A percentile compares a stretch with the other conserved stretches of the same genome.
phyloP scores from a whole-genome alignment of 208 protist species.

The Novymonas esmeraldas region DNA sequence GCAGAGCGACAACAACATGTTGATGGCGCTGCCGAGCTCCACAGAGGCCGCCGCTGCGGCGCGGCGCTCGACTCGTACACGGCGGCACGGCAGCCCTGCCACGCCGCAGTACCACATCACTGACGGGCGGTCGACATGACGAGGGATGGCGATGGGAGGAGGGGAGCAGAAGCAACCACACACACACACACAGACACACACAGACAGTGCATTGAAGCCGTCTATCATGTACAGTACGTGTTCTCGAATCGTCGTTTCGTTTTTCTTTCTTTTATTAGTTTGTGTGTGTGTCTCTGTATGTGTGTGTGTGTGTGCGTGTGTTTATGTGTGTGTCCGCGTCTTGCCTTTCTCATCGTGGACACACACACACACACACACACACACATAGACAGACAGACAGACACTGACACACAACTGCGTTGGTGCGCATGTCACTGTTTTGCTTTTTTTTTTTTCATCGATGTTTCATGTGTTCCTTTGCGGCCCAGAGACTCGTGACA shows the following conservation, averaged over 20 bases:
- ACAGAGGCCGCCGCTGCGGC: background rate
- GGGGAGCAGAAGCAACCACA: background rate
- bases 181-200: background rate
- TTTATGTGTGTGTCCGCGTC: background rate
- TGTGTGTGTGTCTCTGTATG: background rate
- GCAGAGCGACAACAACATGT: slow-evolving; percentile 83
- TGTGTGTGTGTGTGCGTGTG: background rate
- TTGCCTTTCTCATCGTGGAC: background rate
- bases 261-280: background rate
- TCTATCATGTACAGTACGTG: too few species aligned
- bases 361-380: background rate
- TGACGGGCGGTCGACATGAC: background rate
- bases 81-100: background rate
- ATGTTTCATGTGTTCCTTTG: background rate
- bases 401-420: too few species aligned
- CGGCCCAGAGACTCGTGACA: too few species aligned
- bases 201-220: background rate
- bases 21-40: slow-evolving; percentile 26
- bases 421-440: background rate
- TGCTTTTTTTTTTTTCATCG: background rate
- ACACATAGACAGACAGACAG: background rate
- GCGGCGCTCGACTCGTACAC: background rate
- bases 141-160: background rate
- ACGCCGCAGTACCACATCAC: background rate
- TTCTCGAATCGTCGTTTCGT: too few species aligned